Evolutionary conservation across 805 yeast genomes (phyloP), one percentile per base, ranked within the genome.

Genomic region (Wickerhamiella alocasiicola): DNA sequence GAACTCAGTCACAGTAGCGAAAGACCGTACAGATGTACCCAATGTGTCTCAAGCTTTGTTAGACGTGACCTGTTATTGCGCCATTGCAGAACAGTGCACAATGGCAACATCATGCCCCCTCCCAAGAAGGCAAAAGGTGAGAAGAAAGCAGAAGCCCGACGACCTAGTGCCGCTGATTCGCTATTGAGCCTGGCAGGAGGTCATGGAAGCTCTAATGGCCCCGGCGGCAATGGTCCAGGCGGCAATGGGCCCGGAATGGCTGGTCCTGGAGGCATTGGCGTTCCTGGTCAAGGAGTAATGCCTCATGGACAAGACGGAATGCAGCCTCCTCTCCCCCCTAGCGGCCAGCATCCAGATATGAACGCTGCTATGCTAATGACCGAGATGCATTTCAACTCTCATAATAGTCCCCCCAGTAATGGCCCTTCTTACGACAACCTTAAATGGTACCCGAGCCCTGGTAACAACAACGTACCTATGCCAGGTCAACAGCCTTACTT

Each of bases 1-100:
- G 88, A 81, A 56, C 61, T 87, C 20, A 76, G 84, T 1, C 91
- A 81, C 54, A 79, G 85, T 11, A 79, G 79, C 51, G 83, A 77
- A 52, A 74, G 83, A 47, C 93, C 93, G 1, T 81, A 78, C 60
- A 74, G 74, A 44, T 81, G 94, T 52, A 64, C 70, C 26, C 67
- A 74, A 39, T 81, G 93, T 55, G 67, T 75, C 7, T 71, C 78
- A 36, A 72, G 79, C 2, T 81, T 81, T 62, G 94, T 81, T 1
- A 63, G 94, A 45, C 63, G 91, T 49, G 94, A 81, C 54, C 61
- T 81, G 34, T 63, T 82, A 13, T 82, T 81, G 51, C 63, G 94
- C 28, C 94, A 81, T 56, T 71, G 78, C 44, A 62, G 88, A 33
- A 82, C 93, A 0, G 91, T 81, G 11, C 94, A 81, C 57, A 58